Base-by-base conservation (phyloP, 768 basidiomycete species). In the Daedalea quercina region DNA sequence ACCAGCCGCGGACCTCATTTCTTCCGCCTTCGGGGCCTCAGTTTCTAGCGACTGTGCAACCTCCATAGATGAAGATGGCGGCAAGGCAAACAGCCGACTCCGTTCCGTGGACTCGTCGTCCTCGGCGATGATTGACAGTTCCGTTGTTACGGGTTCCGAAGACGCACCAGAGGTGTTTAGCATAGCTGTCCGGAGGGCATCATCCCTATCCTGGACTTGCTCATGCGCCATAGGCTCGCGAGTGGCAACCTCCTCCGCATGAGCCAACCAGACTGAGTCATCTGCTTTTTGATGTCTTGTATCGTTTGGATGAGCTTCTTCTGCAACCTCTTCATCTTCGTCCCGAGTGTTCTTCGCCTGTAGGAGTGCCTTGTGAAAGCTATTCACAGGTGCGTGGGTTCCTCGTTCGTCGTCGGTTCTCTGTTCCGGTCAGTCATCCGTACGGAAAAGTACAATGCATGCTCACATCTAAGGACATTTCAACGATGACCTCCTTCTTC, bases 71-170 rank as follows among this genome's bases (percentile, higher is more conserved):
- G 44, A 22, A 23, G 44, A 22, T 3, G 40, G 50, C 4, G 31
- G 47, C 15, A 17, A 22, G 17, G n/a, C 41, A 33, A 57, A 60
- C 3, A 47, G 37, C 8, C 60, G 46, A 48, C 55, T 66, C 33
- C 65, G 65, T 51, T 87, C 83, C 3, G 65, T 65, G 2, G 70
- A 71, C 59, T 87, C 82, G 45, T 90, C 87, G 49, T 80, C 85
- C 67, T 88, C 87, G 0, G 76, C 80, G 51, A 88, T 87, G 50
- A 85, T 74, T 25, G 86, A 89, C 33, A 90, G 66, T 47, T 82
- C 78, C 41, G 73, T 75, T 34, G 53, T 55, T 15, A 11, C 48
- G 3, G 3, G 9, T 22, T 49, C 48, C 12, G 46, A 33, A 20
- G 26, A 28, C 46, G 46, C 20, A 13, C 19, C 25, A 33, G 26